Evolutionary conservation across 306 rosid genomes (phyloP).

Genomic region (Mimosa bimucronata): DNA sequence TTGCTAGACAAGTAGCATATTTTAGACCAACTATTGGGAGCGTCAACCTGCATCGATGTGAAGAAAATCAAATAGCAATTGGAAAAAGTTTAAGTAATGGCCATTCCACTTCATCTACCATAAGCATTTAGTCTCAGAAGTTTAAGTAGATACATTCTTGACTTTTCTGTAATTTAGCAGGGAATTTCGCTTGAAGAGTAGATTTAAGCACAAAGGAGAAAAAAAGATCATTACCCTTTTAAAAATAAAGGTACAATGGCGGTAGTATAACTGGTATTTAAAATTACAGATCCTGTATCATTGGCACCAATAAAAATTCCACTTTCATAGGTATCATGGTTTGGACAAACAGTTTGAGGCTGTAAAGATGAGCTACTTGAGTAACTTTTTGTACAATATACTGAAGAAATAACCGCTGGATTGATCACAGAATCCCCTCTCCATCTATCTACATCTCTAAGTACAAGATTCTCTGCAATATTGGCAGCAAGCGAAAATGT

Average conservation of each 20-base stretch:
- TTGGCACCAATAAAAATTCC: constrained; percentile 33
- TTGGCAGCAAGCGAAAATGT: constrained; percentile 38
- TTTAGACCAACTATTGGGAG: constrained; percentile 56
- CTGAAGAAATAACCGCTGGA: constrained; percentile 38
- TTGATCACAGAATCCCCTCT: constrained; percentile 32
- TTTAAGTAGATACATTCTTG: background rate
- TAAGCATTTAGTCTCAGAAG: background rate
- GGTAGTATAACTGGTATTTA: constrained; percentile 22
- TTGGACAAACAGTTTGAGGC: constrained; percentile 31
- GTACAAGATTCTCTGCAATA: constrained; percentile 72
- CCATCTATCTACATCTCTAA: constrained; percentile 52
- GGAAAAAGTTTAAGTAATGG: background rate
- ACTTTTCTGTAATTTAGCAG: background rate
- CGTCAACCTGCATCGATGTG: constrained; percentile 53
- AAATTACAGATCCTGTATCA: constrained; percentile 2
- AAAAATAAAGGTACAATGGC: constrained; percentile 19
- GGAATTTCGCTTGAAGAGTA: background rate
- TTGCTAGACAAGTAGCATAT: constrained; percentile 57
- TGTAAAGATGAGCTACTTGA: constrained; percentile 37
- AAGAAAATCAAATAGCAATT: constrained; percentile 32
- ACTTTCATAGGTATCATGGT: constrained; percentile 42
- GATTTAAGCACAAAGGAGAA: background rate
- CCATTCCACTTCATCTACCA: constrained; percentile 2
- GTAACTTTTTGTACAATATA: constrained; percentile 35
- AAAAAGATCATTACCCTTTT: constrained; percentile 21